These are phyloP conservation scores for Russula brevipes DNA, from an alignment of 768 basidiomycete species.

Conservation along the genomic window DNA sequence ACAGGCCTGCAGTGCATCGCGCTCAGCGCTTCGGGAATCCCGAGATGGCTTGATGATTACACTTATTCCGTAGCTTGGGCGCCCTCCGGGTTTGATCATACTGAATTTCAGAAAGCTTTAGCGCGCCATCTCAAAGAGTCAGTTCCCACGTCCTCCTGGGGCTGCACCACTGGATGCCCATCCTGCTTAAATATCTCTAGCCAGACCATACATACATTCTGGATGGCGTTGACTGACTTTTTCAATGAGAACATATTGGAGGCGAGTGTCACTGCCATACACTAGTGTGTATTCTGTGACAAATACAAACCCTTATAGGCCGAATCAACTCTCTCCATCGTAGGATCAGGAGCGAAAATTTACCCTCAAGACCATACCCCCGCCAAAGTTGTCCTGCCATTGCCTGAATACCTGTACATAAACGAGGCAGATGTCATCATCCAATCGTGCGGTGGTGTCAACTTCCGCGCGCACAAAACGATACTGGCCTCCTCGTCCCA, in stretches of 20 bases:
- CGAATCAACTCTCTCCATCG: background rate
- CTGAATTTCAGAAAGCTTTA: background rate
- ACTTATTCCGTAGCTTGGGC: background rate
- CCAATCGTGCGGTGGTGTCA: conserved; percentile 5
- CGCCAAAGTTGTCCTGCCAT: background rate
- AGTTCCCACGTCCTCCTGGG: too few species aligned
- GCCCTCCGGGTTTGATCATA: background rate
- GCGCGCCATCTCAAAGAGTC: background rate
- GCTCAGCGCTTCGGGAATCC: background rate
- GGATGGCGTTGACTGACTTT: background rate
- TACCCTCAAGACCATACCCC: too few species aligned
- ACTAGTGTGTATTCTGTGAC: background rate
- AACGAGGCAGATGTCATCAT: background rate
- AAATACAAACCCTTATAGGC: background rate
- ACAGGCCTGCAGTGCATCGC: background rate
- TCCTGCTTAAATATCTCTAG: background rate
- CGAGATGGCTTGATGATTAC: background rate
- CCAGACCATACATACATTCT: background rate
- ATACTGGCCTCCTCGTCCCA: conserved; percentile 8
- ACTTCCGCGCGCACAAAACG: conserved; percentile 19
- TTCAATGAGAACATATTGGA: background rate
- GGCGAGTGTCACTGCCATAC: background rate
- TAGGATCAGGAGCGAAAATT: background rate
- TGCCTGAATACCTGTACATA: background rate
- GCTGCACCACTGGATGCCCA: too few species aligned